Base-by-base conservation (phyloP, 352 stramenopile genomes). In the Phytophthora fragariae region DNA sequence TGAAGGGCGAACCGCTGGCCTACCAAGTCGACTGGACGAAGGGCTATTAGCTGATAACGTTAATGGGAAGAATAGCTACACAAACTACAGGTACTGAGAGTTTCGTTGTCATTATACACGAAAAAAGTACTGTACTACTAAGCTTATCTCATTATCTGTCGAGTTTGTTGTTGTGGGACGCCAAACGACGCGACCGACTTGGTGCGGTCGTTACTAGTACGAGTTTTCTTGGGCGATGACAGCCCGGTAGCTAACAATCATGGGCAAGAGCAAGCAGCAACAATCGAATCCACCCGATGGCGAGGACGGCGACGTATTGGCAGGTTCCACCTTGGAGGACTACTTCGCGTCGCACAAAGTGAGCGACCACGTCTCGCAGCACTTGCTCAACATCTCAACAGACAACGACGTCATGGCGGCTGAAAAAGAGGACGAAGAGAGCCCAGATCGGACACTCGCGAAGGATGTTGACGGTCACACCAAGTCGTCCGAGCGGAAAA, bases 341-440 rank as follows among this genome's bases (percentile, higher is more conserved):
- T 82, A 82, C 33, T 82, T 82, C 41, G 71, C 72, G 39, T 50
- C 67, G 2, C 63, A 79, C 64, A 75, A 76, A 65, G 73, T 72
- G 39, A 68, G 49, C 10, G 75, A 71, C 5, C 62, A 68, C n/a
- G 77, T 91, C 46, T 86, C 81, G 44, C 82, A 87, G 64, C 84
- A 92, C 60, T 62, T 92, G 70, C 81, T 92, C 52, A 84, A 85
- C 17, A 83, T 76, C 14, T 73, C 78, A 33, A 63, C 73, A 2
- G 77, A 70, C 10, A 79, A 86, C 81, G 79, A 89, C 58, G 82
- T 85, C 27, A 88, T 92, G 82, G 68, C 74, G 39, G 73, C 83
- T 58, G 79, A 90, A 64, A 79, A 75, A 9, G 35, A 67, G 14
- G 52, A 63, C 9, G n/a, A 57, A 2, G 19, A 58, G 3, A 44